Evolutionary conservation across 2,329 filamentous ascomycete genomes (phyloP).

Genomic region (Lachnellula willkommii): DNA sequence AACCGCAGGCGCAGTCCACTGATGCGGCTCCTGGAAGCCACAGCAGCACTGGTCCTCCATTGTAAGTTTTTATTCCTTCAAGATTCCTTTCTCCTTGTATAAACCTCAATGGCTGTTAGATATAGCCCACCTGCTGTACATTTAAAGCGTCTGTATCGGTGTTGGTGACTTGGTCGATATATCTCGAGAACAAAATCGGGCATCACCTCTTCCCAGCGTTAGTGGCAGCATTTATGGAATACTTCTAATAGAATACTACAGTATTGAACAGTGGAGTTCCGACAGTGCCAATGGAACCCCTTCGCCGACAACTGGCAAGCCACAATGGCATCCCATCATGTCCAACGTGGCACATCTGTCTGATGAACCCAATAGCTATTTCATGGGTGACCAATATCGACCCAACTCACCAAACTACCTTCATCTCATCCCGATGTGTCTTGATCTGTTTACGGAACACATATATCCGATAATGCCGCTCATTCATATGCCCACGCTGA

Average conservation of each 20-base stretch:
- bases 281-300: slow-evolving; percentile 16
- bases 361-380: slow-evolving; percentile 34
- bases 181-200: background rate
- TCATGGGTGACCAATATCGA: slow-evolving; percentile 38
- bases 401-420: slow-evolving; percentile 44
- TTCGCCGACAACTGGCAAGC: slow-evolving; percentile 13
- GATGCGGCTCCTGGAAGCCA: slow-evolving; percentile 15
- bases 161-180: background rate
- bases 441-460: slow-evolving; percentile 57
- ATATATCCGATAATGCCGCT: slow-evolving; percentile 62
- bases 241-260: slow-evolving; percentile 3
- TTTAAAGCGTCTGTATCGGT: background rate
- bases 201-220: too few relatives aligned
- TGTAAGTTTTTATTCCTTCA: slow-evolving; percentile 15
- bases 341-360: slow-evolving; percentile 34
- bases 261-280: slow-evolving; percentile 25
- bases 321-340: slow-evolving; percentile 25
- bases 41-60: slow-evolving; percentile 19
- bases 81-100: background rate
- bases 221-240: background rate
- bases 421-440: slow-evolving; percentile 47
- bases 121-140: too few relatives aligned
- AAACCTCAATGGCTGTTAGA: background rate
- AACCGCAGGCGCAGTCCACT: slow-evolving; percentile 36
- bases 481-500: slow-evolving; percentile 51